Percentiles rank a stretch among this genome's conserved stretches.
Conservation (phyloP, 768 basidiomycete genomes). For the Xanthoconium stramineum region DNA sequence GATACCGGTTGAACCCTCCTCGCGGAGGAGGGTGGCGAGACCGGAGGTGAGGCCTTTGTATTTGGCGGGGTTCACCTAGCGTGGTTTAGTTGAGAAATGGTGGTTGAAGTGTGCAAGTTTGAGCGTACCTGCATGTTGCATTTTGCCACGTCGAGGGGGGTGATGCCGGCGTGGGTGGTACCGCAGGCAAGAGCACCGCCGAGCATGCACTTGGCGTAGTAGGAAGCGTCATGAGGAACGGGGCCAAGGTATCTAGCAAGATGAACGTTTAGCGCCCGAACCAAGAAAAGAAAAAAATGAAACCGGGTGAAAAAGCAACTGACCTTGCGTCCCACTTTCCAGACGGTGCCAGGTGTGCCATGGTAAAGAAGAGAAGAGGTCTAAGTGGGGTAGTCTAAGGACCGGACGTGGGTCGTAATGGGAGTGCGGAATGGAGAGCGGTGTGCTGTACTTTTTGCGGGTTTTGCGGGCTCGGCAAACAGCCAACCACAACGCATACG, state of each 20-base stretch:
- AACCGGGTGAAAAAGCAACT: constrained; percentile 14
- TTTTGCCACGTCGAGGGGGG: constrained; percentile 84
- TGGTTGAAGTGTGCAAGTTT: too few relatives aligned
- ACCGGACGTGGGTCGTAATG: constrained; percentile 16
- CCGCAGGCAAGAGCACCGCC: constrained; percentile 88
- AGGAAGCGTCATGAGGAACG: constrained; percentile 68
- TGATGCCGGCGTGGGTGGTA: constrained; percentile 83
- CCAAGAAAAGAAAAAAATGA: background rate
- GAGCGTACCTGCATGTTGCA: constrained; percentile 74
- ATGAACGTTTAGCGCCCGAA: constrained; percentile 36
- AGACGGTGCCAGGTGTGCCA: constrained; percentile 16
- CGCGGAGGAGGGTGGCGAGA: constrained; percentile 64
- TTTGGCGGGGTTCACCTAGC: constrained; percentile 71
- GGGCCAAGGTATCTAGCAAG: constrained; percentile 59
- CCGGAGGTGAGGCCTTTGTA: constrained; percentile 64
- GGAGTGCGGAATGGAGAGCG: constrained; percentile 4
- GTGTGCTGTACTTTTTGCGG: too few relatives aligned
- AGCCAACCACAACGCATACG: too few relatives aligned
- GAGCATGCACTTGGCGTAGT: constrained; percentile 85
- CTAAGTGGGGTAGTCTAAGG: background rate
- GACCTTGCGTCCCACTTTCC: constrained; percentile 18
- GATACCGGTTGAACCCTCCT: constrained; percentile 82
- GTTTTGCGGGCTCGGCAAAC: too few relatives aligned
- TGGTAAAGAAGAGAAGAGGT: background rate
- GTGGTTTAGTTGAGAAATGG: background rate